Conservation (phyloP, 2,329 filamentous ascomycete genomes). For the Ascochyta fabae region DNA sequence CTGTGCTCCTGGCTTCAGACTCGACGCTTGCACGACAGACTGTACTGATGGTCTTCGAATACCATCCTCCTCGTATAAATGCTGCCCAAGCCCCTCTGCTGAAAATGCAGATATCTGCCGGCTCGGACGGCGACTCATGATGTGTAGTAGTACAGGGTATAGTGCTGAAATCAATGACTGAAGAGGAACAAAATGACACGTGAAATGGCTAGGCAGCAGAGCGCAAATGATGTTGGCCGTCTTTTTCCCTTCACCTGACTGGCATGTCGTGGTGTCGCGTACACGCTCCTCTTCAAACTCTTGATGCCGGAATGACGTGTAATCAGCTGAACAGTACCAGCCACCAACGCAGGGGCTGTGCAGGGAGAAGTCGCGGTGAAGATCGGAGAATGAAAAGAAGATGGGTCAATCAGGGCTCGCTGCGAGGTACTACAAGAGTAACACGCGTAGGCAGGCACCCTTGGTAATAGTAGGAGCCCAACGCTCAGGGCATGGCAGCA, state of each 20-base stretch:
- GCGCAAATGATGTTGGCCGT: not conserved
- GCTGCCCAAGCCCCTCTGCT: constrained; percentile 18
- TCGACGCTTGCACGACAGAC: constrained; percentile 29
- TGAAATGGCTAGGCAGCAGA: constrained; percentile 8
- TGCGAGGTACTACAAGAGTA: constrained; percentile 48
- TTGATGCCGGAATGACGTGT: constrained; percentile 11
- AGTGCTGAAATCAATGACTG: constrained; percentile 18
- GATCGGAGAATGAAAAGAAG: constrained; percentile 5
- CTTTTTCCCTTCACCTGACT: constrained; percentile 7
- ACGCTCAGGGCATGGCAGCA: constrained; percentile 39
- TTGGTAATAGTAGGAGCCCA: constrained; percentile 16
- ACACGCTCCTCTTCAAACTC: constrained; percentile 4
- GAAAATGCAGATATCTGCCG: constrained; percentile 16
- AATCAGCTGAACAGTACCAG: constrained; percentile 1
- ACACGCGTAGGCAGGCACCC: constrained; percentile 16
- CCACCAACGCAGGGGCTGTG: constrained; percentile 11
- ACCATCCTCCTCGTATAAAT: constrained; percentile 5
- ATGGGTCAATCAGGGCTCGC: constrained; percentile 19
- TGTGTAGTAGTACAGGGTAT: constrained; percentile 42
- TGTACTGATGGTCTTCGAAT: constrained; percentile 28
- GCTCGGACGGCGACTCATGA: constrained; percentile 17
- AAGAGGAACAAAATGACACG: not conserved
- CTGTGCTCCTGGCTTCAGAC: constrained; percentile 48
- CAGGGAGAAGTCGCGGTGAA: constrained; percentile 19
- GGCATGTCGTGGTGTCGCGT: constrained; percentile 13